These are phyloP conservation scores for Hysterium pulicare DNA, from an alignment of 2,329 filamentous ascomycete species.

Conservation along the genomic window DNA sequence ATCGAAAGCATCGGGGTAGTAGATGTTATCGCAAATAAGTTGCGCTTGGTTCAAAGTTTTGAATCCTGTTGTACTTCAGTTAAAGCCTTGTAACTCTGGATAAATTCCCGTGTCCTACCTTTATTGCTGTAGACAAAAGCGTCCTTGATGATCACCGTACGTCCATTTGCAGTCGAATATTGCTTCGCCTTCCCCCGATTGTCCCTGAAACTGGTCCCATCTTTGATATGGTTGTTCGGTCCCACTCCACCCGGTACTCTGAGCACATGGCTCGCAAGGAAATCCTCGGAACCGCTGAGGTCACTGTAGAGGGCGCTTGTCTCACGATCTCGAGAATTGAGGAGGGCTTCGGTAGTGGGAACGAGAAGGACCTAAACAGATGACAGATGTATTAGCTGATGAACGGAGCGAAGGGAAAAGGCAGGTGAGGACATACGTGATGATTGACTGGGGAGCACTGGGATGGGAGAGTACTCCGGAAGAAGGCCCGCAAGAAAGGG, in stretches of 20 bases:
- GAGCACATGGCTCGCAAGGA: constrained; percentile 93
- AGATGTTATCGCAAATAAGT: constrained; percentile 76
- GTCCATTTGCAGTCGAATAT: constrained; percentile 86
- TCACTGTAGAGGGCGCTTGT: constrained; percentile 73
- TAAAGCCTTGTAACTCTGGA: not conserved
- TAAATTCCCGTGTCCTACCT: too few relatives aligned
- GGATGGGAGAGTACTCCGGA: constrained; percentile 85
- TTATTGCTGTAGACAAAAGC: constrained; percentile 93
- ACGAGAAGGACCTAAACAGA: constrained; percentile 70
- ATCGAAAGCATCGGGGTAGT: constrained; percentile 85
- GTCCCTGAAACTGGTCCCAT: constrained; percentile 65
- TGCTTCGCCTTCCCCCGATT: constrained; percentile 90
- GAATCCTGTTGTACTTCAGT: constrained; percentile 69
- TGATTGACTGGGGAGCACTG: constrained; percentile 91
- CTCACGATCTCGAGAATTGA: constrained; percentile 84
- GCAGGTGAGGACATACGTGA: constrained; percentile 55
- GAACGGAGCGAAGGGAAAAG: constrained; percentile 7
- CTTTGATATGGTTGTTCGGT: constrained; percentile 48
- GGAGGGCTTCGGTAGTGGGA: constrained; percentile 85
- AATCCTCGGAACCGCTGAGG: constrained; percentile 85
- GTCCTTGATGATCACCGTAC: constrained; percentile 93
- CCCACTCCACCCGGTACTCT: constrained; percentile 63
- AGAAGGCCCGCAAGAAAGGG: constrained; percentile 97
- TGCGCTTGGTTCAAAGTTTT: constrained; percentile 87
- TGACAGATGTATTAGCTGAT: constrained; percentile 4